Evolutionary conservation across 2,329 filamentous ascomycete genomes (phyloP).

Genomic region (Phialocephala subalpina): DNA sequence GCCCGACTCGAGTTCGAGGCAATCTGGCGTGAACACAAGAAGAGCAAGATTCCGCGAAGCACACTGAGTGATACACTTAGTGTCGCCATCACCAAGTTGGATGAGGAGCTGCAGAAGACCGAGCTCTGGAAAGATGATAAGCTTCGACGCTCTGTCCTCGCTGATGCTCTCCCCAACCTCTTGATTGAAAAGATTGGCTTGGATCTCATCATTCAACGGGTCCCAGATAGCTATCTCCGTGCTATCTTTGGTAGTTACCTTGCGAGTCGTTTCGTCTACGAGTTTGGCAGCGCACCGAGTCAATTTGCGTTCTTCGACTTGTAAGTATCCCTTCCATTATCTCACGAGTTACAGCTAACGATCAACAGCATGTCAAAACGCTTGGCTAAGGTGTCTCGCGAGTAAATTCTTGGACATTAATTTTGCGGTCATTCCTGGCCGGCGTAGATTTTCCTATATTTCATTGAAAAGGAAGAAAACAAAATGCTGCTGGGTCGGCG

Average conservation of each 20-base stretch:
- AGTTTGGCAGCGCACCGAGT: slow-evolving; percentile 90
- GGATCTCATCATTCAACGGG: slow-evolving; percentile 83
- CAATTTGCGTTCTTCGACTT: slow-evolving; percentile 99
- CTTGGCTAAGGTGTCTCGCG: slow-evolving; percentile 56
- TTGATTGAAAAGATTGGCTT: slow-evolving; percentile 90
- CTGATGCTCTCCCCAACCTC: slow-evolving; percentile 85
- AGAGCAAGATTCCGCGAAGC: slow-evolving; percentile 80
- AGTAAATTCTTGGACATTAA: neutral
- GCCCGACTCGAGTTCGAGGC: slow-evolving; percentile 95
- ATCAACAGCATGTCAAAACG: slow-evolving; percentile 68
- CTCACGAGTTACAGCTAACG: slow-evolving; percentile 34
- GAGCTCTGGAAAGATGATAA: slow-evolving; percentile 87
- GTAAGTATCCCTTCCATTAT: slow-evolving; percentile 62
- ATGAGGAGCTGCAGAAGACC: slow-evolving; percentile 94
- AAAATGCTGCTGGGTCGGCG: slow-evolving; percentile 11
- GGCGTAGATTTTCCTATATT: neutral
- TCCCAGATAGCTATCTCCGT: slow-evolving; percentile 90
- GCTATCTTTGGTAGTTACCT: slow-evolving; percentile 97
- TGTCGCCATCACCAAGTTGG: slow-evolving; percentile 91
- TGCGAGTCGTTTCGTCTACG: slow-evolving; percentile 94
- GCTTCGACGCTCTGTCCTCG: slow-evolving; percentile 79
- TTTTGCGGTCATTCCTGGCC: neutral
- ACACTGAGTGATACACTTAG: slow-evolving; percentile 93
- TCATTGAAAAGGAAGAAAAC: neutral
- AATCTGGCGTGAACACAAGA: slow-evolving; percentile 93